Conservation (phyloP, 257 asterid genomes). For the Penstemon newberryi region DNA sequence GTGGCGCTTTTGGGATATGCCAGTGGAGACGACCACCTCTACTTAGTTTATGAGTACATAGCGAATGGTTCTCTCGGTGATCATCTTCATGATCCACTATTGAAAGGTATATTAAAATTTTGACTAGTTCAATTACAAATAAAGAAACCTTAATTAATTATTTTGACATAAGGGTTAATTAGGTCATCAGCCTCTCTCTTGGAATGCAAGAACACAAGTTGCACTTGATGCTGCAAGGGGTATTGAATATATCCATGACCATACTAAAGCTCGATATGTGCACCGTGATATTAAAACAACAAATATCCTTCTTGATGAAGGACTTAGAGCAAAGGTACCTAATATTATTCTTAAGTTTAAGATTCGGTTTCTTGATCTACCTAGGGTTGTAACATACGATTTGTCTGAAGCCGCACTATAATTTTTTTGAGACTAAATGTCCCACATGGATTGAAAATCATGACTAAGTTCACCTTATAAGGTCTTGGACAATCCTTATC, state of each 20-base stretch:
- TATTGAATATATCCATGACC: constrained; percentile 85
- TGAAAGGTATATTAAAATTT: constrained; percentile 53
- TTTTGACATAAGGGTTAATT: constrained; percentile 24
- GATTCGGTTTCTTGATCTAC: too few relatives aligned
- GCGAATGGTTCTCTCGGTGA: constrained; percentile 70
- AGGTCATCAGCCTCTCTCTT: constrained; percentile 80
- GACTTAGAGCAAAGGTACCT: constrained; percentile 80
- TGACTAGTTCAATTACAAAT: neutral
- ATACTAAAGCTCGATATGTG: constrained; percentile 70
- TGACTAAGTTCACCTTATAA: too few relatives aligned
- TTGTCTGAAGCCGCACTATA: neutral
- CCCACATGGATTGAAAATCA: too few relatives aligned
- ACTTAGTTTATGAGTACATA: constrained; percentile 71
- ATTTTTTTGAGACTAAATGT: neutral
- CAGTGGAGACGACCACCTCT: constrained; percentile 79
- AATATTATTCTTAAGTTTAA: too few relatives aligned
- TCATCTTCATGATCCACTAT: constrained; percentile 71
- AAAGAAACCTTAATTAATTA: neutral
- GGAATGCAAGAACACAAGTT: constrained; percentile 80
- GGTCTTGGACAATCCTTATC: too few relatives aligned
- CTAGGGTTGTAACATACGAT: too few relatives aligned
- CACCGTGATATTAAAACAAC: constrained; percentile 87
- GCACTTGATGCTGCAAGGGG: constrained; percentile 82
- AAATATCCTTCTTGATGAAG: constrained; percentile 72
- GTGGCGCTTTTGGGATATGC: constrained; percentile 89